Percentiles rank a stretch among this genome's conserved stretches.
Conservation (phyloP, 768 basidiomycete species). For the Mycena polygramma region DNA sequence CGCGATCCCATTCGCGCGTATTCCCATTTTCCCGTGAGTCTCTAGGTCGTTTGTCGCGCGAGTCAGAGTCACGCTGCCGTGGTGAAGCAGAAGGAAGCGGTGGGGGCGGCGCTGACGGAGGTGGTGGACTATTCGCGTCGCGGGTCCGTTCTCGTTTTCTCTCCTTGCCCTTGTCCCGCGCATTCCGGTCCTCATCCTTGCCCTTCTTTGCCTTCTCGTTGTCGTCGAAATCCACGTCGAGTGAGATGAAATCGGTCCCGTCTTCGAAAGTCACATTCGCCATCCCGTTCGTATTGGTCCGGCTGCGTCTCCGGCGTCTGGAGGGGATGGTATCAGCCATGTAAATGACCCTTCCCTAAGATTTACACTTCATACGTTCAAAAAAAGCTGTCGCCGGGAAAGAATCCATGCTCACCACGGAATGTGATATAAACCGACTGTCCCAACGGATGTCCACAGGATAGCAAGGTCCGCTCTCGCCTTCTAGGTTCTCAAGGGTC, state of each 20-base stretch:
- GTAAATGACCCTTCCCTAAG: slow-evolving; percentile 15
- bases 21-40: slow-evolving; percentile 19
- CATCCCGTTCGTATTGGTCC: slow-evolving; percentile 21
- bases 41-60: slow-evolving; percentile 37
- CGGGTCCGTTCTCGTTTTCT: slow-evolving; percentile 15
- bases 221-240: slow-evolving; percentile 26
- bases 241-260: slow-evolving; percentile 26
- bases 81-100: slow-evolving; percentile 4
- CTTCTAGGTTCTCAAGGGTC: not conserved
- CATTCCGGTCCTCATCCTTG: not conserved
- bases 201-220: slow-evolving; percentile 7
- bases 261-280: slow-evolving; percentile 21
- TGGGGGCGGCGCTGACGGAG: slow-evolving; percentile 21
- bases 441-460: not conserved
- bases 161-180: slow-evolving; percentile 12
- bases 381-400: not conserved
- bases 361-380: slow-evolving; percentile 19
- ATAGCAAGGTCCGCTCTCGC: not conserved
- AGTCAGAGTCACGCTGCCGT: slow-evolving; percentile 14
- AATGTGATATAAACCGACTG: slow-evolving; percentile 23
- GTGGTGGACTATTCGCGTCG: slow-evolving; percentile 21
- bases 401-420: slow-evolving; percentile 15
- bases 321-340: slow-evolving; percentile 32
- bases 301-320: slow-evolving; percentile 27
- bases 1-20: slow-evolving; percentile 41